phyloP scores from a whole-genome alignment of 805 yeast species.

The Cyberlindnera mycetangii region DNA sequence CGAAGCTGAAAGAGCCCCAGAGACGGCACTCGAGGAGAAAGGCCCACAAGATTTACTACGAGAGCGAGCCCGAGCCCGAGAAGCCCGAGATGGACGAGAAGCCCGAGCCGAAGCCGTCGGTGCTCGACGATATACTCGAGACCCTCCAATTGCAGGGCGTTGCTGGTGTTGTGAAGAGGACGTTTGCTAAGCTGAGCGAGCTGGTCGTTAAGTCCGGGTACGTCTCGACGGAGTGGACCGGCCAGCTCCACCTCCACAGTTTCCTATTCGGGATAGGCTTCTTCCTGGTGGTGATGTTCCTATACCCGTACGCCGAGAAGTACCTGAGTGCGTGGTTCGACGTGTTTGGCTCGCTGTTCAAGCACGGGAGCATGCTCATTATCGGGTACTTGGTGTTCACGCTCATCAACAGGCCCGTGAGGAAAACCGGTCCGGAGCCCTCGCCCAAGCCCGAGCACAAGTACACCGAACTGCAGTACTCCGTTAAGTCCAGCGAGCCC shows the following conservation, averaged over 20 bases:
- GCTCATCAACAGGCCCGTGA: background rate
- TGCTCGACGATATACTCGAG: conserved; percentile 18
- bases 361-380: conserved; percentile 19
- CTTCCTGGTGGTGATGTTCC: conserved; percentile 16
- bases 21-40: background rate
- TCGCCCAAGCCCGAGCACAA: background rate
- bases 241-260: conserved; percentile 28
- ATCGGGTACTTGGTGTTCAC: conserved; percentile 16
- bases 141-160: conserved; percentile 12
- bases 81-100: no score
- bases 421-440: background rate
- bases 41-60: background rate
- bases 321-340: conserved; percentile 27
- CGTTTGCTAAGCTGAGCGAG: background rate
- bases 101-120: background rate
- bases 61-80: background rate
- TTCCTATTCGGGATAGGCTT: conserved; percentile 24
- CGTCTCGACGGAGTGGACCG: conserved; percentile 21
- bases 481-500: conserved; percentile 17
- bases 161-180: conserved; percentile 2
- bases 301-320: conserved; percentile 25
- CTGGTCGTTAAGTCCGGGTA: conserved; percentile 21
- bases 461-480: conserved; percentile 22
- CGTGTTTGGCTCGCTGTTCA: conserved; percentile 19
- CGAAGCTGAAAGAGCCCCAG: conserved; percentile 2